Evolutionary conservation across 129 eudicot genomes (phyloP), one percentile per base, ranked within the genome.

Genomic region (Sambucus nigra): DNA sequence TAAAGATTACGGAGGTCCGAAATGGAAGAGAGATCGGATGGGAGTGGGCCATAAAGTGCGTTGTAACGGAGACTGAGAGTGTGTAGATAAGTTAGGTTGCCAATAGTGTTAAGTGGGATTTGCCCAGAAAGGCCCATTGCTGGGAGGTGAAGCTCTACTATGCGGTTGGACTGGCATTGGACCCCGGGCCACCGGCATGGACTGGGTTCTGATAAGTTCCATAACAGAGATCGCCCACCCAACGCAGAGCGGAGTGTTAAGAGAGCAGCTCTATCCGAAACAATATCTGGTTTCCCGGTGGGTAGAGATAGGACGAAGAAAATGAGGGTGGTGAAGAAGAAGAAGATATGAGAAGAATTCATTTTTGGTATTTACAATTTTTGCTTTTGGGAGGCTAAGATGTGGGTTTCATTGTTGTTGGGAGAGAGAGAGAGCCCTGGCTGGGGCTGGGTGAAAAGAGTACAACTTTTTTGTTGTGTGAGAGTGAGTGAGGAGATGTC

Each of bases 51-150:
- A 20, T 81, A 48, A 10, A 88, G 79, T 5, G 92, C 66, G 65
- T 88, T 88, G 60, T 44, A 88, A 1, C 97, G 94, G 61, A 88
- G 94, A 39, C 82, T 71, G 31, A 88, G 79, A 7, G 89, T 77
- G 40, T 57, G 57, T 9, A 88, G 73, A 1, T 65, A 32, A 20
- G 97, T 74, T 8, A 88, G 17, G 24, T 84, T 88, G 25, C 80
- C 74, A 48, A 88, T 32, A 2, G 76, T 50, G n/a, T 68, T 65
- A 0, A 68, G 39, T 0, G 97, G 97, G 5, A 88, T 65, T 5
- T 61, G 65, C 55, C 97, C 97, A 52, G 81, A 72, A 15, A 88
- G 88, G 8, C 80, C 85, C 70, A 71, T 69, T 2, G 92, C 97
- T 13, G 97, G 97, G 49, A 88, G 67, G 27, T 71, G 94, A 27